phyloP scores from a whole-genome alignment of 148 eudicot genomes.

The Amaranthus palmeri region DNA sequence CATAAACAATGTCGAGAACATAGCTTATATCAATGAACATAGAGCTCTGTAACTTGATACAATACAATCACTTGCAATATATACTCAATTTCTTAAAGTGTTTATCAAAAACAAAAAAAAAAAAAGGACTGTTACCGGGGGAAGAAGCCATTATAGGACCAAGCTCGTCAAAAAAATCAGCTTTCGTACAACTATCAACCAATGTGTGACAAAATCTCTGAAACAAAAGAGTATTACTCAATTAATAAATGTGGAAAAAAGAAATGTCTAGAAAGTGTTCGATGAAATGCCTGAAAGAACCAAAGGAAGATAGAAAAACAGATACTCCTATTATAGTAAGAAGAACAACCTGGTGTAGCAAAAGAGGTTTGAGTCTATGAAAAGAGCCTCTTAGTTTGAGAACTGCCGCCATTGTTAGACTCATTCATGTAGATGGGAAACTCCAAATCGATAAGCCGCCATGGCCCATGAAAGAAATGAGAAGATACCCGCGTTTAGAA shows the following conservation, averaged over 20 bases:
- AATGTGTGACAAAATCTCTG: slow-evolving; percentile 22
- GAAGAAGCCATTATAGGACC: slow-evolving; percentile 20
- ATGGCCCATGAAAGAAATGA: not conserved
- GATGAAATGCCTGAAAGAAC: slow-evolving; percentile 34
- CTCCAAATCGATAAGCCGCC: not conserved
- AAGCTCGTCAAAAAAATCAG: slow-evolving; percentile 9
- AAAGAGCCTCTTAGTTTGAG: slow-evolving; percentile 4
- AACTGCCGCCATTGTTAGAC: slow-evolving; percentile 7
- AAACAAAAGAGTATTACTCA: not conserved
- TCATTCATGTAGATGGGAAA: not conserved
- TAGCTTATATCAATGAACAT: not conserved
- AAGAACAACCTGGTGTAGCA: slow-evolving; percentile 11
- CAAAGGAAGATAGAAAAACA: not conserved
- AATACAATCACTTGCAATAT: too few species aligned
- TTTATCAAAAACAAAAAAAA: not conserved
- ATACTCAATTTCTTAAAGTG: not conserved
- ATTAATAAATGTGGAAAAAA: too few species aligned
- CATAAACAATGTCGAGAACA: not conserved
- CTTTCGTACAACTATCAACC: slow-evolving; percentile 18
- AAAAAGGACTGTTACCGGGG: slow-evolving; percentile 6
- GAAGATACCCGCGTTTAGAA: not conserved
- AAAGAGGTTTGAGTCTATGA: slow-evolving; percentile 3
- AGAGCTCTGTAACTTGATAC: not conserved
- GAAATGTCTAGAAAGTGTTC: slow-evolving; percentile 24
- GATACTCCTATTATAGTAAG: not conserved